These are phyloP conservation scores for Crucihimalaya himalaica DNA, from an alignment of 345 rosid genomes.

Conservation along the genomic window DNA sequence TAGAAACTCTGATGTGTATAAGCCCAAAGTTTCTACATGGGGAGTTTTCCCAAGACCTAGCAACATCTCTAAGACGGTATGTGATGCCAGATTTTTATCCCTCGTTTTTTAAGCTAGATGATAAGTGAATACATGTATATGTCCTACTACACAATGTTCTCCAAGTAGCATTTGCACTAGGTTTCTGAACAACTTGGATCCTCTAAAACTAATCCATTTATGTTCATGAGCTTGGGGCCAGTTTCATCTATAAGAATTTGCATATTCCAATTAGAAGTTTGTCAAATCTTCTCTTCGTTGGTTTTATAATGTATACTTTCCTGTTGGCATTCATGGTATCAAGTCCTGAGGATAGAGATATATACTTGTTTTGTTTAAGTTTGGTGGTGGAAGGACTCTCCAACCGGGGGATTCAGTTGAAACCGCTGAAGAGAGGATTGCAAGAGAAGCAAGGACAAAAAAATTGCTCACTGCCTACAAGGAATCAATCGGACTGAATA, in stretches of 20 bases:
- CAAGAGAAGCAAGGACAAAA: slow-evolving; percentile 66
- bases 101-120: background rate
- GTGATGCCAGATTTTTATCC: slow-evolving; percentile 8
- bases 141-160: background rate
- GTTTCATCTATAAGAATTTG: background rate
- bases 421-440: slow-evolving; percentile 71
- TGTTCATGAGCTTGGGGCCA: slow-evolving; percentile 12
- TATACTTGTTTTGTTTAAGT: slow-evolving; percentile 45
- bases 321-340: background rate
- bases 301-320: slow-evolving; percentile 3
- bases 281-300: background rate
- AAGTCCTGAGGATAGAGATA: slow-evolving; percentile 11
- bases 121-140: background rate
- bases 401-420: slow-evolving; percentile 81
- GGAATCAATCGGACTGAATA: slow-evolving; percentile 57
- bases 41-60: slow-evolving; percentile 90
- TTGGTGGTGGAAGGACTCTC: slow-evolving; percentile 84
- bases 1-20: slow-evolving; percentile 57
- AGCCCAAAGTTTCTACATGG: slow-evolving; percentile 91
- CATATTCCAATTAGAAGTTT: background rate
- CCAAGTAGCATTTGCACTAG: slow-evolving; percentile 2
- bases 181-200: slow-evolving; percentile 6
- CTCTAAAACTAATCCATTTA: slow-evolving; percentile 6
- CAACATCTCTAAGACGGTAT: slow-evolving; percentile 82
- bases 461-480: slow-evolving; percentile 68